phyloP scores from a whole-genome alignment of 495 filamentous ascomycete genomes.

The Penicillium samsonianum region DNA sequence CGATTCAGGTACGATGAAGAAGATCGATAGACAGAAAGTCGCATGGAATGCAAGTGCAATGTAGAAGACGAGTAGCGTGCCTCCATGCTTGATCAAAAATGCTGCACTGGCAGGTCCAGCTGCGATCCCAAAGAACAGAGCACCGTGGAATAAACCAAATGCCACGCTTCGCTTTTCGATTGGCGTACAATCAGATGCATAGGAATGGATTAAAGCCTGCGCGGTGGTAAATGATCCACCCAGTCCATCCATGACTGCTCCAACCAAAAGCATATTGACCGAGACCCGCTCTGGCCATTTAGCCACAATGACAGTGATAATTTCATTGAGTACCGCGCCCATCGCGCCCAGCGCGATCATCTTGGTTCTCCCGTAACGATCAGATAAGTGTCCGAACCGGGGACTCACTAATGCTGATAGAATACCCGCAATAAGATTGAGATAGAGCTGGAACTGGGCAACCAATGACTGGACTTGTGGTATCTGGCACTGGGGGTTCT shows the following conservation, averaged over 20 bases:
- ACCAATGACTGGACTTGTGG: conserved; percentile 73
- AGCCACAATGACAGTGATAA: conserved; percentile 73
- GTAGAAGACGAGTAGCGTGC: conserved; percentile 75
- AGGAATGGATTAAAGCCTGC: conserved; percentile 79
- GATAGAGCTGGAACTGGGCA: conserved; percentile 72
- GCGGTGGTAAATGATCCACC: conserved; percentile 82
- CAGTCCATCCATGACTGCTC: conserved; percentile 74
- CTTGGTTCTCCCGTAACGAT: conserved; percentile 78
- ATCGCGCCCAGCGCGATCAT: conserved; percentile 67
- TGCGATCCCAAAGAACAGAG: conserved; percentile 83
- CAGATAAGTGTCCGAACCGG: conserved; percentile 80
- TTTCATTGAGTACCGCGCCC: conserved; percentile 68
- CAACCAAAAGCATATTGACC: conserved; percentile 73
- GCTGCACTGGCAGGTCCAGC: conserved; percentile 79
- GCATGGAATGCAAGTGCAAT: conserved; percentile 68
- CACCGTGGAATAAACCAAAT: conserved; percentile 87
- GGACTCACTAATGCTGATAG: conserved; percentile 76
- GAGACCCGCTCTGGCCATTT: conserved; percentile 69
- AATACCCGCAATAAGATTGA: conserved; percentile 68
- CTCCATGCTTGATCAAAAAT: conserved; percentile 66
- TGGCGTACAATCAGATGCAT: conserved; percentile 83
- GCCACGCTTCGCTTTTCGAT: conserved; percentile 76
- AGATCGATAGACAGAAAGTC: conserved; percentile 67
- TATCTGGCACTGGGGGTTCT: conserved; percentile 72
- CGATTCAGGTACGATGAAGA: conserved; percentile 78